Conservation (phyloP, 352 stramenopile species). For the Phytopythium helicoides region DNA sequence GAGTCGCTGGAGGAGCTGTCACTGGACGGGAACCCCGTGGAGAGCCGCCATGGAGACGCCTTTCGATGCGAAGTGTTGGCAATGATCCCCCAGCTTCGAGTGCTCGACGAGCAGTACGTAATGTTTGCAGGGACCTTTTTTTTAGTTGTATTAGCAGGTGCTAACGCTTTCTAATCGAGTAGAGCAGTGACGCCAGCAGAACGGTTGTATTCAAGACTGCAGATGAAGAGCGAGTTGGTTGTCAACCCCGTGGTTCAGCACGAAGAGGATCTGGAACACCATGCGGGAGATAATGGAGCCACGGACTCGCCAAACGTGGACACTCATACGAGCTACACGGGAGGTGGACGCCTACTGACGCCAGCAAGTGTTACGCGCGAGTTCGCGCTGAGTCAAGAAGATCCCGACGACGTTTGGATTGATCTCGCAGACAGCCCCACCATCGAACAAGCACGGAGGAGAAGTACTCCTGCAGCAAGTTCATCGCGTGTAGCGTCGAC, state of each 20-base stretch:
- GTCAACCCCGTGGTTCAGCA: background rate
- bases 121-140: background rate
- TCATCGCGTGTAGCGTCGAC: no score
- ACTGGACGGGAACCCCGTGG: constrained; percentile 59
- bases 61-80: constrained; percentile 54
- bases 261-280: background rate
- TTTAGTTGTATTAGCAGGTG: no score
- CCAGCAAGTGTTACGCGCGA: background rate
- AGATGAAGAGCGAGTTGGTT: constrained; percentile 35
- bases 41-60: constrained; percentile 7
- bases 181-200: constrained; percentile 43
- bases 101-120: constrained; percentile 35
- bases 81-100: constrained; percentile 52
- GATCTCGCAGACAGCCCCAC: background rate
- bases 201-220: constrained; percentile 41
- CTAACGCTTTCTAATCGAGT: background rate
- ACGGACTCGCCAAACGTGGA: background rate
- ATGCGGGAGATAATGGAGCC: background rate
- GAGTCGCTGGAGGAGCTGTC: constrained; percentile 34
- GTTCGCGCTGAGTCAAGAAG: background rate
- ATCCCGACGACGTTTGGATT: background rate
- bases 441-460: no score
- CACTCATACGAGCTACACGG: background rate
- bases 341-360: background rate
- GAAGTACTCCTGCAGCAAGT: no score